Percentiles rank a stretch among this genome's conserved stretches.
These are phyloP conservation scores for Calonectria hongkongensis DNA, from an alignment of 2,329 filamentous ascomycete genomes.

Conservation along the genomic window DNA sequence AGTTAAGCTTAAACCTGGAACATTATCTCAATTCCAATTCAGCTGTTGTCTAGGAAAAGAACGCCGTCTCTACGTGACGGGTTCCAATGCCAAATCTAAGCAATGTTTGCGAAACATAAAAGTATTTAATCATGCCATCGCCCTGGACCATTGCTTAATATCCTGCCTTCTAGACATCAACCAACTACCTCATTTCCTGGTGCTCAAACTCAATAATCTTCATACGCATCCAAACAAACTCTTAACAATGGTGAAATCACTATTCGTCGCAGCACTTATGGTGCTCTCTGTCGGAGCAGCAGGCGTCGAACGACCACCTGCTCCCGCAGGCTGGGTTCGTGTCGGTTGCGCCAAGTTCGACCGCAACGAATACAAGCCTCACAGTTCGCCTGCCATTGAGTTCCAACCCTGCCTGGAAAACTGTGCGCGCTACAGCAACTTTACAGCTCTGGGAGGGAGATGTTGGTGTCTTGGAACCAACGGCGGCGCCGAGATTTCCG, in stretches of 20 bases:
- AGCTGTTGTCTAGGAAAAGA: neutral
- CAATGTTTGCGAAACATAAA: neutral
- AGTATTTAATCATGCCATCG: too few relatives aligned
- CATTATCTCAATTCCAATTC: neutral
- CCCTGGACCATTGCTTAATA: too few relatives aligned
- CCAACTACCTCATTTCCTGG: too few relatives aligned
- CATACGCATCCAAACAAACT: neutral
- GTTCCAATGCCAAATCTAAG: neutral
- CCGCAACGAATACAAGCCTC: neutral
- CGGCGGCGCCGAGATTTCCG: neutral
- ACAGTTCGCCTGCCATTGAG: neutral
- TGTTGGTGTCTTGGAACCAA: constrained; percentile 4
- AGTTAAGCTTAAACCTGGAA: constrained; percentile 1
- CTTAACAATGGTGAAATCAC: neutral
- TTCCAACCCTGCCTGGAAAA: neutral
- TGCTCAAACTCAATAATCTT: neutral
- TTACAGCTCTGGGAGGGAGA: neutral
- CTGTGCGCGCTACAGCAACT: neutral
- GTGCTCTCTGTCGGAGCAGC: neutral
- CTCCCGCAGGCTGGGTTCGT: neutral
- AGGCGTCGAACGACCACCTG: neutral
- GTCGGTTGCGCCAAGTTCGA: constrained; percentile 11
- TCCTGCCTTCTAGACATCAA: neutral
- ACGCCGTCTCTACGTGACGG: too few relatives aligned
- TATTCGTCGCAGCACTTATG: neutral